Evolutionary conservation across 202 grass and related monocot species (phyloP), one percentile per base, ranked within the genome.

Genomic region (Eragrostis tef): DNA sequence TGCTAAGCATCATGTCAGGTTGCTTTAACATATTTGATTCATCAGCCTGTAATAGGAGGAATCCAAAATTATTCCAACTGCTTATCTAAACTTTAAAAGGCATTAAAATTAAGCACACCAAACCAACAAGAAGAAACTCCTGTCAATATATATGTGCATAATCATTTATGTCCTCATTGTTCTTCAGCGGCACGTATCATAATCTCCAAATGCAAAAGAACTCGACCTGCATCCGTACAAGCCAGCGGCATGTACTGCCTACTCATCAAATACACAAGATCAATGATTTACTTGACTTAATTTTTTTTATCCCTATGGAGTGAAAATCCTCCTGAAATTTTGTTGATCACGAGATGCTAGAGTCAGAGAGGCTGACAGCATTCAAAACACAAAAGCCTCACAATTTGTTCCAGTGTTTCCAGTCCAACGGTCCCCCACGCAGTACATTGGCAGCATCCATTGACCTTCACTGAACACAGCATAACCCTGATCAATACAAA

Each of bases 301-400:
- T 3, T 17, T 5, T 15, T 6, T 51, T 51, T 51, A 39, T 50
- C n/a, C 48, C 6, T 76, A 27, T 26, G 14, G 16, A 62, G 11
- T 5, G 13, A 29, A 22, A 46, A 48, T 6, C 25, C 19, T 74
- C 21, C n/a, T 20, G 0, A 70, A 22, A 13, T 12, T 67, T 4
- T 59, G 1, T 63, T 21, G 36, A 14, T 56, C 12, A 39, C n/a
- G 57, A n/a, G n/a, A n/a, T 63, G 56, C 9, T 6, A 64, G 7
- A 72, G 34, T 64, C 46, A 73, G 58, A 45, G 26, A 66, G 73
- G 48, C 14, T 80, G 84, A 34, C 60, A 86, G 22, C 42, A 73
- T 10, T 73, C 17, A 71, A 62, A 42, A 64, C 64, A 79, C 47
- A n/a, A n/a, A 19, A 11, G 11, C 6, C 14, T n/a, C 19, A 74